Conservation (phyloP, 805 yeast genomes). For the Teunomyces pallodes region DNA sequence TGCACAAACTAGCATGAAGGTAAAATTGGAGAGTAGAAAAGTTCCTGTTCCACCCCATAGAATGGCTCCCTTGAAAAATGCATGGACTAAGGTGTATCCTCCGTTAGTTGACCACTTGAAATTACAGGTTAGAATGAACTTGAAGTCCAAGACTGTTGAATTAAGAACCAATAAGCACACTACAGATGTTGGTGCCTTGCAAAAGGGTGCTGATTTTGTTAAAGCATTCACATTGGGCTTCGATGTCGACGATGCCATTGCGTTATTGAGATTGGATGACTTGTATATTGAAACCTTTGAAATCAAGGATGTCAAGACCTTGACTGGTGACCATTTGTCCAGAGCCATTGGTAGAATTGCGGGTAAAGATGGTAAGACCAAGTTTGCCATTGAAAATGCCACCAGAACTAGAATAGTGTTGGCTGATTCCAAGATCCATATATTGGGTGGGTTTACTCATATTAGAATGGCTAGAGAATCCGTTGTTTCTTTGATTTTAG, state of each 20-base stretch:
- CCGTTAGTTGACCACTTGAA: constrained; percentile 94
- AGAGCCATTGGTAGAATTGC: constrained; percentile 99
- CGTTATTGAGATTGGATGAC: constrained; percentile 90
- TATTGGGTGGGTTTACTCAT: constrained; percentile 94
- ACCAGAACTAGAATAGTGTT: constrained; percentile 96
- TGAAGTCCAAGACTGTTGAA: constrained; percentile 83
- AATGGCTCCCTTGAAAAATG: constrained; percentile 85
- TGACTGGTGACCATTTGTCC: constrained; percentile 93
- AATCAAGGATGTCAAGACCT: constrained; percentile 92
- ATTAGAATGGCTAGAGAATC: constrained; percentile 98
- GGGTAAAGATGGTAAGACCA: constrained; percentile 98
- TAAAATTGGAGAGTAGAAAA: constrained; percentile 82
- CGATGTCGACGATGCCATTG: constrained; percentile 96
- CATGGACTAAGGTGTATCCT: constrained; percentile 93
- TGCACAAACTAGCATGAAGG: constrained; percentile 57
- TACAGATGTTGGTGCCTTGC: constrained; percentile 90
- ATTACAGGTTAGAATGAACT: constrained; percentile 93
- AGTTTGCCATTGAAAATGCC: constrained; percentile 97
- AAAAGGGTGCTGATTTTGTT: constrained; percentile 96
- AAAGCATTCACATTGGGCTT: constrained; percentile 95
- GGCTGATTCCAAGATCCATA: constrained; percentile 96
- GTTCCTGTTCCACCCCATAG: constrained; percentile 96
- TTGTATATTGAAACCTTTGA: constrained; percentile 96
- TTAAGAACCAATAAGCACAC: constrained; percentile 79
- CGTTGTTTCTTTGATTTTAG: constrained; percentile 89